Evolutionary conservation across 192 early-diverging fungal species (phyloP).

Genomic region (Oehlia diaphana): DNA sequence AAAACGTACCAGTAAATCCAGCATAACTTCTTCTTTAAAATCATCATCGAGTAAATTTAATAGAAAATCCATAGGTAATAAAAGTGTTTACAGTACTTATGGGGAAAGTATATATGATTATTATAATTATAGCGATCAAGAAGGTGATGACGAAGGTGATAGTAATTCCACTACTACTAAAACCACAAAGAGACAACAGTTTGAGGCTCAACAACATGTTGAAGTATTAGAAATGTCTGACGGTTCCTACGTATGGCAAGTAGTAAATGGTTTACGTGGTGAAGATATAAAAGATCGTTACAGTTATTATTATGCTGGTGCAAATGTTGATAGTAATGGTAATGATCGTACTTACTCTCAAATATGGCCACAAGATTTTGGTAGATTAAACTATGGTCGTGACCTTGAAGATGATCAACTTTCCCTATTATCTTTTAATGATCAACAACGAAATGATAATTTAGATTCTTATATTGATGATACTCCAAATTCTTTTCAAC

Average conservation of each 20-base stretch:
- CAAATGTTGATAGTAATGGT: background rate
- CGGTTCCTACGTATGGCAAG: slow-evolving; percentile 30
- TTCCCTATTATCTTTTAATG: background rate
- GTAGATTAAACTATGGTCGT: background rate
- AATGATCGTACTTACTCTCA: slow-evolving; percentile 6
- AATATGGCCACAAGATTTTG: background rate
- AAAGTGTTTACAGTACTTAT: slow-evolving; percentile 26
- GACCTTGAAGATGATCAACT: background rate
- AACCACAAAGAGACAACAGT: background rate
- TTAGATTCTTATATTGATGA: slow-evolving; percentile 5
- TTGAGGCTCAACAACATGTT: slow-evolving; percentile 20
- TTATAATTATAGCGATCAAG: slow-evolving; percentile 29
- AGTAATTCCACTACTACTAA: background rate
- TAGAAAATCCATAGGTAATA: slow-evolving; percentile 24
- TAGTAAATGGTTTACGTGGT: slow-evolving; percentile 20
- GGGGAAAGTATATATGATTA: slow-evolving; percentile 30
- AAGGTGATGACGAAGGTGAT: slow-evolving; percentile 26
- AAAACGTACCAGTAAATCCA: slow-evolving; percentile 23
- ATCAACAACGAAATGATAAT: background rate
- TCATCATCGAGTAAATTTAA: slow-evolving; percentile 2
- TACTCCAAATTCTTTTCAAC: slow-evolving; percentile 7
- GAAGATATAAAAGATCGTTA: slow-evolving; percentile 9
- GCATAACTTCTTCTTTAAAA: slow-evolving; percentile 12
- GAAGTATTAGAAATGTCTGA: slow-evolving; percentile 29
- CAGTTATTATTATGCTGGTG: slow-evolving; percentile 22